Evolutionary conservation across 345 rosid species (phyloP).

Genomic region (Angophora floribunda): DNA sequence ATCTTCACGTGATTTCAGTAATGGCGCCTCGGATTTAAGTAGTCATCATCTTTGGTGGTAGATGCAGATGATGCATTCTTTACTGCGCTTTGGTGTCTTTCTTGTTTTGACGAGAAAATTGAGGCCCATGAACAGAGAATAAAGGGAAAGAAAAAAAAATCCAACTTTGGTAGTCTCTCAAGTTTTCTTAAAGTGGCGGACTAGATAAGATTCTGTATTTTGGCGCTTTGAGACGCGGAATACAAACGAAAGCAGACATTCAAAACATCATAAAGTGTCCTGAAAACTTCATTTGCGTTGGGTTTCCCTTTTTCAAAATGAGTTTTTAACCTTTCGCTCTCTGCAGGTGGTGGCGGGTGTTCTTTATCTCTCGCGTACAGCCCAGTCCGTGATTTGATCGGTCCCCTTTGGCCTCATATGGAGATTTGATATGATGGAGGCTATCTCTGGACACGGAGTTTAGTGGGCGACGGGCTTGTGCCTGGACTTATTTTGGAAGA

Average conservation of each 20-base stretch:
- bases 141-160: not conserved
- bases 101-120: not conserved
- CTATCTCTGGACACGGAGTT: not conserved
- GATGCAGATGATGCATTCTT: not conserved
- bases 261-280: not conserved
- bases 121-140: not conserved
- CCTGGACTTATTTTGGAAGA: not conserved
- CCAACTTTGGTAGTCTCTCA: not conserved
- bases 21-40: not conserved
- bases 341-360: not conserved
- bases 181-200: not conserved
- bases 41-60: not conserved
- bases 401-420: not conserved
- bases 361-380: not conserved
- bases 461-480: not conserved
- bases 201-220: not conserved
- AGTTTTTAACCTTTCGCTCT: not conserved
- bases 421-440: not conserved
- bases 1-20: not conserved
- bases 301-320: not conserved
- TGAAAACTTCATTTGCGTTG: not conserved
- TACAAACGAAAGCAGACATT: not conserved
- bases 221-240: not conserved
- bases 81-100: not conserved
- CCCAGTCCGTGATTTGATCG: not conserved